These are phyloP conservation scores for Ceratocystis eucalypticola DNA, from an alignment of 2,329 filamentous ascomycete genomes.

Conservation along the genomic window DNA sequence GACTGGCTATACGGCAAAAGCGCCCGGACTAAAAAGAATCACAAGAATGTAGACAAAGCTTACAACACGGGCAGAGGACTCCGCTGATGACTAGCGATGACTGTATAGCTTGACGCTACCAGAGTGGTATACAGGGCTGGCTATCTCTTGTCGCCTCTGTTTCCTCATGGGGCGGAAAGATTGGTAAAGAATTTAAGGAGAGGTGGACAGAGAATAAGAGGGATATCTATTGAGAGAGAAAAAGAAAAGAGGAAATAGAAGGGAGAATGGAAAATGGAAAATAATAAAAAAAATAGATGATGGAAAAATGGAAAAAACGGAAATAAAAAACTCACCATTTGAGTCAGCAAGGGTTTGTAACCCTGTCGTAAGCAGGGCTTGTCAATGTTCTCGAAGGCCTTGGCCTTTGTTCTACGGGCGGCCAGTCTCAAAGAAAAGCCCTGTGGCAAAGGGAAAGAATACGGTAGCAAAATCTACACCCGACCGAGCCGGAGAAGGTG, in stretches of 20 bases:
- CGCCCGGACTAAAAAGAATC: background rate
- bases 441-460: background rate
- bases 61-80: background rate
- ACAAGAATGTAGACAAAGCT: background rate
- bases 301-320: background rate
- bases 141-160: slow-evolving; percentile 1
- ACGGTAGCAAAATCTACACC: background rate
- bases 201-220: background rate
- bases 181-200: background rate
- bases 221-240: too few species aligned
- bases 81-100: background rate
- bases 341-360: too few species aligned
- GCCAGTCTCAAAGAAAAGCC: background rate
- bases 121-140: background rate
- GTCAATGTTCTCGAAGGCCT: background rate
- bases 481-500: background rate
- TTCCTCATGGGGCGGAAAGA: background rate
- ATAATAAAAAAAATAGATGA: too few species aligned
- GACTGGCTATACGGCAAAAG: background rate
- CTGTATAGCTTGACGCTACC: background rate
- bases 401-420: background rate
- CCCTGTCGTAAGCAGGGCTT: too few species aligned
- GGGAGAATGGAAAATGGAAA: too few species aligned
- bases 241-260: too few species aligned
- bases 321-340: background rate